These are phyloP conservation scores for Eudorina sp. DNA, from an alignment of 139 green algal species.

Conservation along the genomic window DNA sequence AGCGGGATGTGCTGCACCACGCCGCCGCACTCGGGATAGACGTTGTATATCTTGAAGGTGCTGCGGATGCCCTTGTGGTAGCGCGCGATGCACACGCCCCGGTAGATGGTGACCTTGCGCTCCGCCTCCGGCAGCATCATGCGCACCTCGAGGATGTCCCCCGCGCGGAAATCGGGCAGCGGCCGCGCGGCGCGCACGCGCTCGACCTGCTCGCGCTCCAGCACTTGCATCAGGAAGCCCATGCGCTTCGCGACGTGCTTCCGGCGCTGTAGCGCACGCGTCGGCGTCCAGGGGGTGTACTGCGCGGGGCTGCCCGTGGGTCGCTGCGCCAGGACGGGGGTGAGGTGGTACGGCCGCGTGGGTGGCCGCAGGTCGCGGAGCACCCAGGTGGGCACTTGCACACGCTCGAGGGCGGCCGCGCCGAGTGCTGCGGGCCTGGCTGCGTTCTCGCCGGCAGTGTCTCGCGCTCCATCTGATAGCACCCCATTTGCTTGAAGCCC, in stretches of 20 bases:
- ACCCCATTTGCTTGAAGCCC: too few species aligned
- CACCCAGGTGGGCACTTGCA: background rate
- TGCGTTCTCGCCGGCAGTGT: too few species aligned
- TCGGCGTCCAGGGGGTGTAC: constrained; percentile 64
- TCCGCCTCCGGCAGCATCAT: constrained; percentile 67
- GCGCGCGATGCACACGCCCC: constrained; percentile 68
- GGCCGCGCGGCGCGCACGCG: constrained; percentile 13
- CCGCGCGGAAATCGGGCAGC: constrained; percentile 62
- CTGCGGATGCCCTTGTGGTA: constrained; percentile 62
- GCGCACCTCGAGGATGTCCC: constrained; percentile 70
- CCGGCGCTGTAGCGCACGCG: constrained; percentile 54
- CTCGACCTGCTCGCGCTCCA: constrained; percentile 45
- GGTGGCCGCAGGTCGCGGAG: constrained; percentile 34
- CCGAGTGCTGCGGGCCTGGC: background rate
- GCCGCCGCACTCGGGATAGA: constrained; percentile 67
- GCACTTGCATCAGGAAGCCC: constrained; percentile 57
- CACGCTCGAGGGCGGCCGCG: too few species aligned
- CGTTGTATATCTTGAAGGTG: constrained; percentile 68
- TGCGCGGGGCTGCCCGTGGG: constrained; percentile 12
- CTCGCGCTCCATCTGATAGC: too few species aligned
- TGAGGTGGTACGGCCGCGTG: constrained; percentile 3
- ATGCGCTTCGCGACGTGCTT: constrained; percentile 60
- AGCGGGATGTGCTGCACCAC: constrained; percentile 78
- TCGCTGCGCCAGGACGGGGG: constrained; percentile 2
- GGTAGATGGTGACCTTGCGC: constrained; percentile 58